A percentile compares a stretch with the other conserved stretches of the same genome.
phyloP scores from a whole-genome alignment of 352 stramenopile genomes.

The Phytophthora fragariaefolia region DNA sequence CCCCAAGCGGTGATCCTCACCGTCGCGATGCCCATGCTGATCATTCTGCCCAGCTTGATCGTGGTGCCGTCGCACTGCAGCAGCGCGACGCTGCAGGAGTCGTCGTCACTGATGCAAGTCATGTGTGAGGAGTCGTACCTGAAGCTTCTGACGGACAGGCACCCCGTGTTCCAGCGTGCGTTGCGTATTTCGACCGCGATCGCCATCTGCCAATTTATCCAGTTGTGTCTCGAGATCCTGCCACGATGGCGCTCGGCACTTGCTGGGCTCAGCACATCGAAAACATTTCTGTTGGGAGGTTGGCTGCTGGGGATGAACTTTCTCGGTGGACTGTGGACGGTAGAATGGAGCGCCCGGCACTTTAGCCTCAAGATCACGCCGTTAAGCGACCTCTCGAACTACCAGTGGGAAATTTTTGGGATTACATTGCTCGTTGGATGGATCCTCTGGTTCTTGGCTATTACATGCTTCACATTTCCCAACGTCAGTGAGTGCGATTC shows the following conservation, averaged over 20 bases:
- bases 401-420: slow-evolving; percentile 85
- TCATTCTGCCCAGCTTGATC: slow-evolving; percentile 80
- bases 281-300: slow-evolving; percentile 65
- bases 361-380: slow-evolving; percentile 73
- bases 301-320: slow-evolving; percentile 72
- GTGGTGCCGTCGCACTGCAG: slow-evolving; percentile 69
- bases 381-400: slow-evolving; percentile 64
- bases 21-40: slow-evolving; percentile 73
- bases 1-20: slow-evolving; percentile 84
- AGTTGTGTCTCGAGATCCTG: slow-evolving; percentile 85
- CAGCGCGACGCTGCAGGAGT: slow-evolving; percentile 34
- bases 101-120: slow-evolving; percentile 45
- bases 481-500: slow-evolving; percentile 65
- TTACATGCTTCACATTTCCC: slow-evolving; percentile 67
- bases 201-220: slow-evolving; percentile 85
- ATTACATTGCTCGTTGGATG: slow-evolving; percentile 78
- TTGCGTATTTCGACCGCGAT: slow-evolving; percentile 83
- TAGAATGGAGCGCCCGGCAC: slow-evolving; percentile 83
- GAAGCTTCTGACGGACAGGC: slow-evolving; percentile 82
- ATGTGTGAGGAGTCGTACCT: slow-evolving; percentile 88
- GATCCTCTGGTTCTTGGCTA: slow-evolving; percentile 85
- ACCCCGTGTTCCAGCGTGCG: slow-evolving; percentile 85
- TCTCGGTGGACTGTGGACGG: slow-evolving; percentile 64
- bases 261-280: slow-evolving; percentile 50
- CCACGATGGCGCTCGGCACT: slow-evolving; percentile 73